Conservation (phyloP, 768 basidiomycete species). For the Psilocybe cubensis region DNA sequence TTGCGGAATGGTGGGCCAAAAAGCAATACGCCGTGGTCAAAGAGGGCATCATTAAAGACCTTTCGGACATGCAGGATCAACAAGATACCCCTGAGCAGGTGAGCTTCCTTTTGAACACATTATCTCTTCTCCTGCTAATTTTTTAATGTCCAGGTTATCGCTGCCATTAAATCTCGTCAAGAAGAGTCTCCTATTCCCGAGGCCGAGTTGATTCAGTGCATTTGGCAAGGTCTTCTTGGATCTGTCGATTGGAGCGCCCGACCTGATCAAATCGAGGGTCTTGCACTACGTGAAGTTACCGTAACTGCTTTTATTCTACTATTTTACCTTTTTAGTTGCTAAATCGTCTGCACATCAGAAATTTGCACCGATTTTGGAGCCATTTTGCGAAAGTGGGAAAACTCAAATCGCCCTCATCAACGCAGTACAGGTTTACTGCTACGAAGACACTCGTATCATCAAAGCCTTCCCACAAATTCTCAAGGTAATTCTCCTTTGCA, state of each 20-base stretch:
- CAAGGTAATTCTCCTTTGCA: conserved; percentile 57
- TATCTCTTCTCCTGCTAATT: conserved; percentile 4
- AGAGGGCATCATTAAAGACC: conserved; percentile 70
- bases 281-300: conserved; percentile 86
- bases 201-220: conserved; percentile 80
- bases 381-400: conserved; percentile 88
- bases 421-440: conserved; percentile 93
- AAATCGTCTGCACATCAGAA: conserved; percentile 48
- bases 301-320: conserved; percentile 47
- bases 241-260: conserved; percentile 88
- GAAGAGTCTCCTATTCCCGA: conserved; percentile 86
- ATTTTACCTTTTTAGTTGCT: neutral
- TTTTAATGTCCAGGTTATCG: conserved; percentile 61
- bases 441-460: conserved; percentile 94
- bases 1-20: conserved; percentile 96
- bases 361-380: conserved; percentile 83
- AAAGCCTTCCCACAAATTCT: conserved; percentile 95
- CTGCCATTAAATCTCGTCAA: conserved; percentile 70
- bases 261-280: conserved; percentile 89
- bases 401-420: conserved; percentile 95
- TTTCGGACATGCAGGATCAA: conserved; percentile 71
- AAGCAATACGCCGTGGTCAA: conserved; percentile 84
- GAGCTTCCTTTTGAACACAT: conserved; percentile 24
- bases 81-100: conserved; percentile 75
- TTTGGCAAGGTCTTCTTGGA: conserved; percentile 92